Percentiles rank a stretch among this genome's conserved stretches.
Evolutionary conservation across 345 rosid genomes (phyloP).

Genomic region (Laguncularia racemosa): DNA sequence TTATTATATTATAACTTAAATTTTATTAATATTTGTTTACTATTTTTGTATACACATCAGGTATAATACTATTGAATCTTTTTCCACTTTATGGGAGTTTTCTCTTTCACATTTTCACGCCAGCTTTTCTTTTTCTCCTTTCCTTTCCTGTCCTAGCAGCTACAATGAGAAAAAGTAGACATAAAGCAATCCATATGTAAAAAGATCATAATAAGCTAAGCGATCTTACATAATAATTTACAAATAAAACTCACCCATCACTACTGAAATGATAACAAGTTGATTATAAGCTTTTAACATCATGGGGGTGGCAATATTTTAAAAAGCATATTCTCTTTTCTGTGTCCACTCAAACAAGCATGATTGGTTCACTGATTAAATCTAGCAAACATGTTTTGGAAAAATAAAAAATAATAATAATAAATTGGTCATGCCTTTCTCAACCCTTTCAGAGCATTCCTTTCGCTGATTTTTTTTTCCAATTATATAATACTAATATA

Average conservation of each 20-base stretch:
- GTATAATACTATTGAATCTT: too few species aligned
- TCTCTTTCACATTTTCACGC: constrained; percentile 10
- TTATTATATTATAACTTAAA: too few species aligned
- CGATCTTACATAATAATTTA: too few species aligned
- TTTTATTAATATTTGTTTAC: too few species aligned
- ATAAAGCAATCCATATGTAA: constrained; percentile 14
- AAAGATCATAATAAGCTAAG: constrained; percentile 2
- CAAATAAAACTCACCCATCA: too few species aligned
- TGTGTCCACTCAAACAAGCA: constrained; percentile 13
- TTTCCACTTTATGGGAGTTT: background rate
- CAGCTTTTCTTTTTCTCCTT: background rate
- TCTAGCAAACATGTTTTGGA: constrained; percentile 17
- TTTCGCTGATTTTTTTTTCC: too few species aligned
- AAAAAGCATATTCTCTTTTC: constrained; percentile 23
- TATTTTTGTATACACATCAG: too few species aligned
- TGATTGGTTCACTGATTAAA: constrained; percentile 29
- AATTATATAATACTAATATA: too few species aligned
- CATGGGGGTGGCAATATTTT: constrained; percentile 17
- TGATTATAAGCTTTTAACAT: constrained; percentile 26
- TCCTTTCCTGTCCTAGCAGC: constrained; percentile 13
- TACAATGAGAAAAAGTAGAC: constrained; percentile 17
- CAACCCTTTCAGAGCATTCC: too few species aligned
- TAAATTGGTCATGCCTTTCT: background rate
- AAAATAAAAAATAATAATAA: constrained; percentile 4
- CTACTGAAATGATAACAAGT: constrained; percentile 10